Evolutionary conservation across 2,329 filamentous ascomycete genomes (phyloP), one percentile per base, ranked within the genome.

Genomic region (Talaromyces sp.): DNA sequence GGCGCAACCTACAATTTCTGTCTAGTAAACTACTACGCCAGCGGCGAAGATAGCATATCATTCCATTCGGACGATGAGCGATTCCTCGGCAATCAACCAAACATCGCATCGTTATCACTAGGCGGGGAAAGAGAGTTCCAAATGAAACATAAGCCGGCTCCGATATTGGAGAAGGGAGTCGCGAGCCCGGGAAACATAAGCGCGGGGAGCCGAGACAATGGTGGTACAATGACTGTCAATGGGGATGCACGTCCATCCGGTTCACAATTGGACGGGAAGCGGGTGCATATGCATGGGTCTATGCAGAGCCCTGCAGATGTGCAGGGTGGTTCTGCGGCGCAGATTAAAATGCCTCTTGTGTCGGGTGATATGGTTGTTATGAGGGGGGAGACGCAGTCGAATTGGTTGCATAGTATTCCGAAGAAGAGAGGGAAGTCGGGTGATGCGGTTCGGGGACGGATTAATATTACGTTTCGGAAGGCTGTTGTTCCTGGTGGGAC

Each of bases 21-120:
- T 54, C 79, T 93, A 1, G 87, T 93, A 4, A 93, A 93, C 65
- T 93, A 93, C 74, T 93, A 93, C 66, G 86, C 86, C n/a, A 83
- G 82, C 3, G 89, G 89, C 0, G 76, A 83, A 5, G 89, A 93
- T 68, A 90, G 86, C 60, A 93, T 93, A 44, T 82, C 86, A 10
- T 93, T 88, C 65, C 89, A 93, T 70, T 89, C 86, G 44, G 90
- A 93, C 61, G 89, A 93, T 64, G 90, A 93, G 75, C 78, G 83
- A 5, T 94, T 93, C 61, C 79, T 93, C 0, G 89, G 89, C 0
- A 59, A 73, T 0, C 74, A 86, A 16, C 89, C 89, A 0, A 82
- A 84, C 8, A 92, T 93, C 49, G 89, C 89, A 1, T 90, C 86
- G 0, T 85, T 91, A 63, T 87, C 86, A 1, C 77, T 93, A 0